phyloP scores from a whole-genome alignment of 2,329 filamentous ascomycete genomes.

The Pseudocercospora fijiensis region DNA sequence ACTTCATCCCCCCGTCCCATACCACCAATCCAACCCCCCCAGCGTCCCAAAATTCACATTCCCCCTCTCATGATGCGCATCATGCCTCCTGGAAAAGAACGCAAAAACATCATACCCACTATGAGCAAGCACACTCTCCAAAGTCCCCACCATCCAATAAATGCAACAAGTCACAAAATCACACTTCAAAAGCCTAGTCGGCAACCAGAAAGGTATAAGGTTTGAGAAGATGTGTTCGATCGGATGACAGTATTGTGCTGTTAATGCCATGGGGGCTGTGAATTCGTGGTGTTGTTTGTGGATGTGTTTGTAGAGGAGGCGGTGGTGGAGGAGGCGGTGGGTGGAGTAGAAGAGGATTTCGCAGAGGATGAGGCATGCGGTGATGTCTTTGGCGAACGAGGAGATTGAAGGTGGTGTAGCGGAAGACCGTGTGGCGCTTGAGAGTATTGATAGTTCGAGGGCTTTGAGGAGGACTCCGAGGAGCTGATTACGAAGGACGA shows the following conservation, averaged over 20 bases:
- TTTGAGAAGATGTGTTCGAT: slow-evolving; percentile 10
- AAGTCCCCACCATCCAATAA: slow-evolving; percentile 3
- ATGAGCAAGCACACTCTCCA: slow-evolving; percentile 6
- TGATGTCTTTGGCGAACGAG: background rate
- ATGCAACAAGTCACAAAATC: slow-evolving; percentile 7
- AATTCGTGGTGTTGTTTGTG: slow-evolving; percentile 16
- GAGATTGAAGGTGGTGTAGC: background rate
- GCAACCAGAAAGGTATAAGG: slow-evolving; percentile 7
- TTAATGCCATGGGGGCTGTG: slow-evolving; percentile 7
- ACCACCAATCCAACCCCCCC: slow-evolving; percentile 11
- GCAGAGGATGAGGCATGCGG: slow-evolving; percentile 3
- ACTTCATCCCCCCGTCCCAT: background rate
- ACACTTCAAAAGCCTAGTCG: slow-evolving; percentile 7
- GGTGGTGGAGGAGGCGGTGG: slow-evolving; percentile 10
- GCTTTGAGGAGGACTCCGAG: background rate
- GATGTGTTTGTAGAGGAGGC: slow-evolving; percentile 5
- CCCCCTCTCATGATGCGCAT: slow-evolving; percentile 14
- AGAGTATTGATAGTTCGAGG: background rate
- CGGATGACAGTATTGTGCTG: slow-evolving; percentile 11
- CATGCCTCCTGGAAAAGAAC: slow-evolving; percentile 3
- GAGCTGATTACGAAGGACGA: background rate
- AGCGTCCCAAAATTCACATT: slow-evolving; percentile 13
- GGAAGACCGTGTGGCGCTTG: background rate
- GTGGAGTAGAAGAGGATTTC: slow-evolving; percentile 13
- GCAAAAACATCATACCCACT: slow-evolving; percentile 12